Evolutionary conservation across 257 asterid species (phyloP).

Genomic region (Gardenia jasminoides): DNA sequence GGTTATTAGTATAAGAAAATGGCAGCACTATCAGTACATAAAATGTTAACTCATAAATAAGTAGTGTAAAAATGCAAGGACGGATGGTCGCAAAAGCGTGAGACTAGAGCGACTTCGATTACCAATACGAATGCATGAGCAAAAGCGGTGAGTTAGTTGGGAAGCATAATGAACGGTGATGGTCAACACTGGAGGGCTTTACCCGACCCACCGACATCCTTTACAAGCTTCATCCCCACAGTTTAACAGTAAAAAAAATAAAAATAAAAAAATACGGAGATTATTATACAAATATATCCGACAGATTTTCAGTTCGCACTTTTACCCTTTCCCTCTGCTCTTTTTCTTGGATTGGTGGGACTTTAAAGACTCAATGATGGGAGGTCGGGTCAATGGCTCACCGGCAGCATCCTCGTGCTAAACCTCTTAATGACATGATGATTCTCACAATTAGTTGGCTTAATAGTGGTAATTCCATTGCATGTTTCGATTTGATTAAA

Average conservation of each 20-base stretch:
- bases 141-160: background rate
- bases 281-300: background rate
- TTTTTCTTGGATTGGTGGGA: background rate
- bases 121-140: conserved; percentile 1
- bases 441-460: no score
- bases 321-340: background rate
- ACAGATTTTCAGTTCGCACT: no score
- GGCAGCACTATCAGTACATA: no score
- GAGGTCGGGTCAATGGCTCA: background rate
- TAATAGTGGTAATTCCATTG: no score
- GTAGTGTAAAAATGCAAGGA: background rate
- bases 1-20: no score
- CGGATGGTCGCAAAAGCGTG: no score
- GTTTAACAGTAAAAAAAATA: no score
- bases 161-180: background rate
- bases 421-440: no score
- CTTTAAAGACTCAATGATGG: background rate
- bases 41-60: no score
- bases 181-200: conserved; percentile 7
- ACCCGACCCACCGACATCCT: conserved; percentile 22
- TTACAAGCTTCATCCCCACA: background rate
- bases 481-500: background rate
- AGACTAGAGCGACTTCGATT: no score
- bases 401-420: background rate
- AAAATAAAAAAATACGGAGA: background rate